Percentiles rank a stretch among this genome's conserved stretches.
Conservation (phyloP, 1,284 basidiomycete genomes). For the Entoloma clypeatum region DNA sequence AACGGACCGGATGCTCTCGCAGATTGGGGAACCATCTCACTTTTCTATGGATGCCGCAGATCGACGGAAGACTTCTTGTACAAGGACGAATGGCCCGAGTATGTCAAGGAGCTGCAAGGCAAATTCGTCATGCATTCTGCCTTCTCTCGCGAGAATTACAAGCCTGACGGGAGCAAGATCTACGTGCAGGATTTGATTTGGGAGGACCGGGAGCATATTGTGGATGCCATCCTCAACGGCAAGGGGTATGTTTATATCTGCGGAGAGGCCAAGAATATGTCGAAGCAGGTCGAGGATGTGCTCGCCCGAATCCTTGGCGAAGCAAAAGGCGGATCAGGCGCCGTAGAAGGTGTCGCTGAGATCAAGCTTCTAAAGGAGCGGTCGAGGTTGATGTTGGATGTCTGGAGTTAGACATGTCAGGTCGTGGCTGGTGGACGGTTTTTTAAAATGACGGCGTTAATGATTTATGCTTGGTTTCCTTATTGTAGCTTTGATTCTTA, state of each 20-base stretch:
- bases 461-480: constrained; percentile 2
- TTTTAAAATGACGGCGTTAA: too few relatives aligned
- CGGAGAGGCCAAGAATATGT: constrained; percentile 97
- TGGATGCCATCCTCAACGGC: constrained; percentile 86
- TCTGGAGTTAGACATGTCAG: constrained; percentile 61
- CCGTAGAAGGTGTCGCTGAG: constrained; percentile 87
- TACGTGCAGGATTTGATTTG: constrained; percentile 98
- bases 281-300: constrained; percentile 88
- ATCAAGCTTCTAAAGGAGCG: constrained; percentile 93
- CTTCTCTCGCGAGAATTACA: constrained; percentile 86
- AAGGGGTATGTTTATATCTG: constrained; percentile 96
- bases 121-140: constrained; percentile 89
- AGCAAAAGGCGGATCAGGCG: constrained; percentile 83
- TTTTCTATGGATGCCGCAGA: constrained; percentile 95
- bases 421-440: constrained; percentile 7
- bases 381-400: constrained; percentile 76
- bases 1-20: constrained; percentile 87
- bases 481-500: neutral
- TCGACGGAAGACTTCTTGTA: constrained; percentile 91
- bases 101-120: constrained; percentile 81
- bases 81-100: constrained; percentile 91
- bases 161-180: constrained; percentile 90
- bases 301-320: constrained; percentile 87
- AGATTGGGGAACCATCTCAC: constrained; percentile 92
- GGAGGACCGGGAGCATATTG: constrained; percentile 78